Conservation (phyloP, 352 stramenopile genomes). For the Phytophthora niederhauseri region DNA sequence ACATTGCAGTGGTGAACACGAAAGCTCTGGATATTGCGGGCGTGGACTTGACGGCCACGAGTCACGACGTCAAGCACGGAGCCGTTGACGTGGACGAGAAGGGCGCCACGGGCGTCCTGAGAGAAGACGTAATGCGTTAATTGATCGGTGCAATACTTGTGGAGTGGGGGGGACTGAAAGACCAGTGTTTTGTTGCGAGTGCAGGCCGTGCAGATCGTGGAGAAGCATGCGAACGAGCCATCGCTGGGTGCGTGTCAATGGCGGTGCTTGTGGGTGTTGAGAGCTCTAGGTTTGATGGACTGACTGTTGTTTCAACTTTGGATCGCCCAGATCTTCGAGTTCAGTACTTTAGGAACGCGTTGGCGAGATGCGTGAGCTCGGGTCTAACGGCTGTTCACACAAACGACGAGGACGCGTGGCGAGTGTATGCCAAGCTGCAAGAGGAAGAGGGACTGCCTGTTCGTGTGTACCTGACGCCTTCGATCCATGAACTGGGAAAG, state of each 20-base stretch:
- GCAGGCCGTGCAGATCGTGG: slow-evolving; percentile 71
- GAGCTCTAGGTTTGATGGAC: not conserved
- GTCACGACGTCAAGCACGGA: slow-evolving; percentile 44
- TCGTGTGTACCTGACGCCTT: slow-evolving; percentile 81
- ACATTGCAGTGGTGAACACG: slow-evolving; percentile 89
- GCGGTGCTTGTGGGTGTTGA: not conserved
- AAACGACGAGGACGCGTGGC: slow-evolving; percentile 83
- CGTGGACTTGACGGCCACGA: slow-evolving; percentile 45
- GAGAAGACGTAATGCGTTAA: slow-evolving; percentile 53
- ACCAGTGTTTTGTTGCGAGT: not conserved
- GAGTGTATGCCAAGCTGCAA: slow-evolving; percentile 84
- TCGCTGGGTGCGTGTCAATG: slow-evolving; percentile 49
- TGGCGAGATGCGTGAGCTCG: slow-evolving; percentile 70
- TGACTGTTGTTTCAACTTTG: not conserved
- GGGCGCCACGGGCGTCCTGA: slow-evolving; percentile 70
- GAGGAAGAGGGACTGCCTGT: slow-evolving; percentile 54
- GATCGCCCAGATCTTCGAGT: slow-evolving; percentile 49
- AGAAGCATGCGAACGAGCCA: slow-evolving; percentile 72
- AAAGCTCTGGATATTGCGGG: slow-evolving; percentile 78
- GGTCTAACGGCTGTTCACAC: slow-evolving; percentile 89
- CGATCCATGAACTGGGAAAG: slow-evolving; percentile 67
- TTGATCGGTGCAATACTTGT: not conserved
- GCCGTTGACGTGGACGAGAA: slow-evolving; percentile 70
- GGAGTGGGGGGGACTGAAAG: not conserved
- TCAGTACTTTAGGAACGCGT: slow-evolving; percentile 63